Evolutionary conservation across 2,329 filamentous ascomycete species (phyloP).

Genomic region (Clonostachys chloroleuca): DNA sequence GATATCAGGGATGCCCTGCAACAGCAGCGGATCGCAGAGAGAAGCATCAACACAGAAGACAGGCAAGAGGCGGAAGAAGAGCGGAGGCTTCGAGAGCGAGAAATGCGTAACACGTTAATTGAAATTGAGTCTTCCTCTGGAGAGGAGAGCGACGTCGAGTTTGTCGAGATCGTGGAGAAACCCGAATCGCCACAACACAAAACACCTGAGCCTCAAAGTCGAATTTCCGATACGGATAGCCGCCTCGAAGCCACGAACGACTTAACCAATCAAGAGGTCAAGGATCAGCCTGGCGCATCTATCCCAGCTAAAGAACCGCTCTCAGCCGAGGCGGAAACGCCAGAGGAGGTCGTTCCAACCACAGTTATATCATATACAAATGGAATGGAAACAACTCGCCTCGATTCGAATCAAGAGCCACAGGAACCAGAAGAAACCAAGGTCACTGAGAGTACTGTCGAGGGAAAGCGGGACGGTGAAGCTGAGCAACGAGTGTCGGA

Average conservation of each 20-base stretch:
- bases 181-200: conserved; percentile 22
- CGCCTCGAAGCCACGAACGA: background rate
- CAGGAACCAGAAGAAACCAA: conserved; percentile 2
- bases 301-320: background rate
- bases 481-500: background rate
- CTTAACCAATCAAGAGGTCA: background rate
- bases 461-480: background rate
- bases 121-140: conserved; percentile 60
- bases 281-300: background rate
- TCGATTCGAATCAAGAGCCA: too few relatives aligned
- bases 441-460: background rate
- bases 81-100: conserved; percentile 36
- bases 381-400: too few relatives aligned
- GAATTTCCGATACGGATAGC: too few relatives aligned
- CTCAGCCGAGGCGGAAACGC: background rate
- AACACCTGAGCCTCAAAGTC: too few relatives aligned
- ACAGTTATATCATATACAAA: too few relatives aligned
- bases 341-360: background rate
- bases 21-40: conserved; percentile 51
- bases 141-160: conserved; percentile 51
- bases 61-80: conserved; percentile 52
- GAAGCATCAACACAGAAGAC: conserved; percentile 61
- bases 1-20: conserved; percentile 63
- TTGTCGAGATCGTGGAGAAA: conserved; percentile 37
- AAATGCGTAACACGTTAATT: conserved; percentile 46